phyloP scores from a whole-genome alignment of 352 stramenopile species.

The Phytophthora brassicae region DNA sequence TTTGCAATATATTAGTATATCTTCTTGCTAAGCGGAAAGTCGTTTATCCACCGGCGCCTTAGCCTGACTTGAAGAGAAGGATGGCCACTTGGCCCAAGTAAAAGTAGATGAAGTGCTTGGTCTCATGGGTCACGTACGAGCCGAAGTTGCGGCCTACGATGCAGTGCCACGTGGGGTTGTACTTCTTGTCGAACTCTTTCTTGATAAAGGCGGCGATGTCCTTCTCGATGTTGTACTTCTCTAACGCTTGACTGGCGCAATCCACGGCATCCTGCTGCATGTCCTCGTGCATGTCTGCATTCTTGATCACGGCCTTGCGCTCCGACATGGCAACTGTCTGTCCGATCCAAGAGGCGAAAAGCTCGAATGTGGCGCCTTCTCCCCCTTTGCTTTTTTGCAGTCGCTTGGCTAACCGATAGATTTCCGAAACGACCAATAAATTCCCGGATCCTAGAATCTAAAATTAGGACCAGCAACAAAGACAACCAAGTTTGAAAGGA shows the following conservation, averaged over 20 bases:
- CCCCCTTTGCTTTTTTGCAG: constrained; percentile 14
- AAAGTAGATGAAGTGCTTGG: constrained; percentile 96
- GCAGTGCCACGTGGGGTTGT: constrained; percentile 94
- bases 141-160: constrained; percentile 95
- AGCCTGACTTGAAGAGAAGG: constrained; percentile 93
- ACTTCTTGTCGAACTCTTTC: constrained; percentile 94
- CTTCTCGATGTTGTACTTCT: constrained; percentile 99
- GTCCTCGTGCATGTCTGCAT: constrained; percentile 99
- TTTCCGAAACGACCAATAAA: constrained; percentile 19
- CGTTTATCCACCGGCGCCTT: too few species aligned
- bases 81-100: constrained; percentile 94
- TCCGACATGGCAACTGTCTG: constrained; percentile 69
- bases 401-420: constrained; percentile 23
- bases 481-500: not conserved
- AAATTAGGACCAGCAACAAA: too few species aligned
- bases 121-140: constrained; percentile 93
- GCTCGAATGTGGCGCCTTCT: constrained; percentile 24
- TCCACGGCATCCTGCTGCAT: constrained; percentile 99
- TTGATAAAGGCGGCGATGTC: constrained; percentile 94
- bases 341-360: constrained; percentile 25
- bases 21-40: constrained; percentile 12
- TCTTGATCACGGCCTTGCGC: constrained; percentile 99
- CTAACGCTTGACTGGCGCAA: constrained; percentile 96
- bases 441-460: constrained; percentile 10
- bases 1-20: constrained; percentile 15